These are phyloP conservation scores for Monosporozyma servazzii DNA, from an alignment of 805 yeast species.

Conservation along the genomic window DNA sequence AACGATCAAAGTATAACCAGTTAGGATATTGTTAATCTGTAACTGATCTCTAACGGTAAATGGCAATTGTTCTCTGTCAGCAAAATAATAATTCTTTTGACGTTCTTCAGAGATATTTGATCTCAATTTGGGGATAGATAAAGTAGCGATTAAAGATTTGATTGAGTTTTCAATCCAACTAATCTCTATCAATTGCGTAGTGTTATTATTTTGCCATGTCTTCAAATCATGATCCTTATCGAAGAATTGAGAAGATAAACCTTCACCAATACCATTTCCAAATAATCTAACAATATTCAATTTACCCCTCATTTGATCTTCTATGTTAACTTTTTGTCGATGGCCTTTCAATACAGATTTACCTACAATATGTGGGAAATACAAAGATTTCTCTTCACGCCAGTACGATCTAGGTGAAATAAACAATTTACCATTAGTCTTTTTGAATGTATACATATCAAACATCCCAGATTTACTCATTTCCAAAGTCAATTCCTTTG, in stretches of 20 bases:
- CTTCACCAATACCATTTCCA: slow-evolving; percentile 49
- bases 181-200: slow-evolving; percentile 64
- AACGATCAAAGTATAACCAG: slow-evolving; percentile 76
- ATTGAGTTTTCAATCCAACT: slow-evolving; percentile 65
- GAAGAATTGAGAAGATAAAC: slow-evolving; percentile 42
- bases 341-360: slow-evolving; percentile 35
- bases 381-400: slow-evolving; percentile 59
- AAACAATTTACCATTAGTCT: slow-evolving; percentile 79
- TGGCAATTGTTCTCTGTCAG: slow-evolving; percentile 51
- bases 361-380: slow-evolving; percentile 73
- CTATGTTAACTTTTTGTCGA: slow-evolving; percentile 20
- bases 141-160: slow-evolving; percentile 54
- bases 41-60: slow-evolving; percentile 49
- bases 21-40: slow-evolving; percentile 60
- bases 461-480: slow-evolving; percentile 60
- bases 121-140: slow-evolving; percentile 35
- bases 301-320: slow-evolving; percentile 23
- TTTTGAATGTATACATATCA: slow-evolving; percentile 53
- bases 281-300: slow-evolving; percentile 24
- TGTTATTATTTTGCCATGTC: slow-evolving; percentile 4
- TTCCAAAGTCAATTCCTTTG: slow-evolving; percentile 51
- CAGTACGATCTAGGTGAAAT: slow-evolving; percentile 74
- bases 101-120: slow-evolving; percentile 34
- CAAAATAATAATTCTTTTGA: slow-evolving; percentile 51
- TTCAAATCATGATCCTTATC: slow-evolving; percentile 1